These are phyloP conservation scores for Beauveria varroae DNA, from an alignment of 2,329 filamentous ascomycete species.

Conservation along the genomic window DNA sequence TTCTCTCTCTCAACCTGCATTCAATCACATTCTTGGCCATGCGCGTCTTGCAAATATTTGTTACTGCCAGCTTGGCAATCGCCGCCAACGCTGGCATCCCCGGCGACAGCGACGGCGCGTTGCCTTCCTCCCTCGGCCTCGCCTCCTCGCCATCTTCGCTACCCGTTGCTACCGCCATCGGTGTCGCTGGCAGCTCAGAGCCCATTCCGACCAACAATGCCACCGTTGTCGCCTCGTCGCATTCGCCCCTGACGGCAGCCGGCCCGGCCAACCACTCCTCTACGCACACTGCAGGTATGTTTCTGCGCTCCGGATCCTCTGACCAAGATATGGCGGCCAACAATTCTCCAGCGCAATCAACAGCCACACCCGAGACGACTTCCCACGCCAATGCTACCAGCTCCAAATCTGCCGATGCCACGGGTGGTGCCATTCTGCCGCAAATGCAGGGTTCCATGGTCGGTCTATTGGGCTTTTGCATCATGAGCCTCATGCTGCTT, in stretches of 20 bases:
- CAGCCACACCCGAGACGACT: neutral
- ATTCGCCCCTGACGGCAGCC: neutral
- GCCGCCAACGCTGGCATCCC: constrained; percentile 9
- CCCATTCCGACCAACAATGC: constrained; percentile 1
- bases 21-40: constrained; percentile 9
- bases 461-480: constrained; percentile 29
- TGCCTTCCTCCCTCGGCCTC: neutral
- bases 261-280: neutral
- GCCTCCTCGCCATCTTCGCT: neutral
- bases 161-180: neutral
- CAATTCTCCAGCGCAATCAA: neutral
- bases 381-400: constrained; percentile 20
- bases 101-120: neutral
- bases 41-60: constrained; percentile 15
- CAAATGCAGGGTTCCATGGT: constrained; percentile 27
- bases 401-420: constrained; percentile 20
- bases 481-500: constrained; percentile 28
- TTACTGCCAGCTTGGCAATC: constrained; percentile 12
- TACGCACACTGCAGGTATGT: constrained; percentile 4
- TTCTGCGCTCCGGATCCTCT: neutral
- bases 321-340: neutral
- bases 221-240: constrained; percentile 10
- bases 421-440: constrained; percentile 25
- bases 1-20: neutral
- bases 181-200: neutral